Conservation (phyloP, 306 rosid species). For the Citrullus colocynthis region DNA sequence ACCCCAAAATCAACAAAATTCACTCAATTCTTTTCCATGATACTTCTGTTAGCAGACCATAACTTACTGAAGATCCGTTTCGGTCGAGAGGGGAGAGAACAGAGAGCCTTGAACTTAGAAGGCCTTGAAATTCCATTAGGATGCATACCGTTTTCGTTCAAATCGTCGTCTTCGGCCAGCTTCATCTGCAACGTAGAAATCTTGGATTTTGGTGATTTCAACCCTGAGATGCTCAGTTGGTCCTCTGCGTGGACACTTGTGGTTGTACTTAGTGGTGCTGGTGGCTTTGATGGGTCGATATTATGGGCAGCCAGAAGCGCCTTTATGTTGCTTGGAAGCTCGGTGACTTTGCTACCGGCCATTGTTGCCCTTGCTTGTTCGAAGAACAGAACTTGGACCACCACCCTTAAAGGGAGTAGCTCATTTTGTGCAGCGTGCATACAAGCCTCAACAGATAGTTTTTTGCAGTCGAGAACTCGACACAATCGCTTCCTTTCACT, state of each 20-base stretch:
- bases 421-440: conserved; percentile 99
- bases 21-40: conserved; percentile 61
- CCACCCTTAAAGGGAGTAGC: conserved; percentile 81
- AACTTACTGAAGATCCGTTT: conserved; percentile 81
- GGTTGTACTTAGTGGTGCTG: conserved; percentile 49
- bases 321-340: conserved; percentile 68
- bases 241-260: conserved; percentile 61
- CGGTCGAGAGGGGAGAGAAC: conserved; percentile 71
- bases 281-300: conserved; percentile 65
- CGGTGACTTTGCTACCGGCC: conserved; percentile 62
- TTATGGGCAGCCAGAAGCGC: conserved; percentile 68
- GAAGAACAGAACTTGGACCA: conserved; percentile 96
- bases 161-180: conserved; percentile 75
- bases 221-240: conserved; percentile 79
- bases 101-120: conserved; percentile 43
- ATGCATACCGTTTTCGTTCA: conserved; percentile 36
- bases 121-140: conserved; percentile 42
- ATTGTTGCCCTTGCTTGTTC: conserved; percentile 84
- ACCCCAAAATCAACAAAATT: conserved; percentile 23
- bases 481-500: conserved; percentile 90
- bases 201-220: conserved; percentile 72
- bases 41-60: conserved; percentile 65
- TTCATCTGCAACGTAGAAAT: conserved; percentile 81
- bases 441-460: conserved; percentile 90
- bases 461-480: conserved; percentile 81